Base-by-base conservation (phyloP, 768 basidiomycete genomes). In the Lepiota brunneoincarnata region DNA sequence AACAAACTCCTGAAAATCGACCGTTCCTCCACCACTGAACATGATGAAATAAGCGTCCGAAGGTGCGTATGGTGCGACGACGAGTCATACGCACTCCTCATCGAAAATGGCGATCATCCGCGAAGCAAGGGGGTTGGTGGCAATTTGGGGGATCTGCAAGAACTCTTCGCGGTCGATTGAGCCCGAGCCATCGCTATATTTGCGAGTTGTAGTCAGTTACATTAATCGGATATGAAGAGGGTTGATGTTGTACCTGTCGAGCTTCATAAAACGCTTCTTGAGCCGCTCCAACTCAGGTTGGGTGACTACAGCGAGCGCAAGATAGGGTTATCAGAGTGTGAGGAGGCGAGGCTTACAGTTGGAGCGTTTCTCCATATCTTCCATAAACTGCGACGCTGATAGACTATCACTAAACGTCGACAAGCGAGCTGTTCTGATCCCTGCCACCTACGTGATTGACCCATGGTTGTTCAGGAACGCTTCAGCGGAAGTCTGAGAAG, bases 41-140 rank as follows among this genome's bases (percentile, higher is more conserved):
- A 45, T n/a, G 39, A 38, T 14, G 24, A 49, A 21, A 26, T 26
- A 38, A n/a, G 55, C 17, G 59, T 58, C 17, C 55, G 34, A 23
- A 31, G 36, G 26, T 54, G 47, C 39, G 6, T 42, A 20, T 15
- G 39, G 18, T 49, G 48, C 36, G 49, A 45, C 23, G 36, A 15
- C n/a, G 40, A 44, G 28, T 42, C 56, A 54, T 42, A 83, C 93
- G 72, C 63, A 98, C 96, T 98, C 95, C 73, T 98, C 93, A 66
- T 99, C 97, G 64, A 99, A 99, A 66, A 99, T 98, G 48, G 97
- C 97, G 65, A 99, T 98, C 94, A 99, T 93, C 55, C 97, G 84
- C 50, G 89, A 90, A 49, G 97, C 93, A 44, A 99, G 76, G 0
- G 97, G 97, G 70, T 98, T 99, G 54, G 92, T 94, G 18, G 96